These are phyloP conservation scores for Furcasterigmium sp. DNA, from an alignment of 2,329 filamentous ascomycete species.

Conservation along the genomic window DNA sequence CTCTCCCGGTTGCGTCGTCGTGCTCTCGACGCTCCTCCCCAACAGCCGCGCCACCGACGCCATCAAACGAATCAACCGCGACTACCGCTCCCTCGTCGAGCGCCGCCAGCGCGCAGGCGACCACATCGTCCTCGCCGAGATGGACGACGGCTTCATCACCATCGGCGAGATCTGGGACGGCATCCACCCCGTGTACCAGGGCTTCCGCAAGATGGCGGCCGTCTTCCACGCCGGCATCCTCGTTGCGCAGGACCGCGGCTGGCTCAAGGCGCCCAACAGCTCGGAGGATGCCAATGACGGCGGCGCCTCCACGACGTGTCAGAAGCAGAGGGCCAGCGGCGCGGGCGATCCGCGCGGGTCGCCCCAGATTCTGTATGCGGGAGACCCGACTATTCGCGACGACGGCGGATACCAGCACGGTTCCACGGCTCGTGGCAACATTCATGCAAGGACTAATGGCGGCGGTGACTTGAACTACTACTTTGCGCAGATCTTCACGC, in stretches of 20 bases:
- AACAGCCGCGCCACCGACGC: constrained; percentile 19
- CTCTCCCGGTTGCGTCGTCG: constrained; percentile 24
- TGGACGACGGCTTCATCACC: background rate
- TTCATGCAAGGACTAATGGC: too few species aligned
- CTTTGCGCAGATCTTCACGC: too few species aligned
- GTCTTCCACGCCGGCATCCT: background rate
- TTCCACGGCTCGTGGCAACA: too few species aligned
- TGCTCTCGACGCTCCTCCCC: constrained; percentile 30
- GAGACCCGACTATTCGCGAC: constrained; percentile 4
- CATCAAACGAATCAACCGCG: constrained; percentile 23
- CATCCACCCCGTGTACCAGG: background rate
- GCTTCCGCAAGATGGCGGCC: background rate
- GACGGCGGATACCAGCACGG: constrained; percentile 22
- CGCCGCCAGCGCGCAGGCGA: background rate
- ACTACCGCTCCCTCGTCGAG: constrained; percentile 18
- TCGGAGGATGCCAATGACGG: background rate
- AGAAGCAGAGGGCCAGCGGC: background rate
- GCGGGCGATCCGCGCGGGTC: background rate
- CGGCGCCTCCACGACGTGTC: background rate
- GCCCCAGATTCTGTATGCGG: background rate
- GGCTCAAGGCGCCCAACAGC: background rate
- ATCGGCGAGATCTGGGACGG: background rate
- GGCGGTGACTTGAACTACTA: too few species aligned
- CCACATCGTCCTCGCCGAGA: background rate
- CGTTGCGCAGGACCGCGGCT: background rate